Base-by-base conservation (phyloP, 2,329 filamentous ascomycete species). In the Ascocoryne sarcoides region DNA sequence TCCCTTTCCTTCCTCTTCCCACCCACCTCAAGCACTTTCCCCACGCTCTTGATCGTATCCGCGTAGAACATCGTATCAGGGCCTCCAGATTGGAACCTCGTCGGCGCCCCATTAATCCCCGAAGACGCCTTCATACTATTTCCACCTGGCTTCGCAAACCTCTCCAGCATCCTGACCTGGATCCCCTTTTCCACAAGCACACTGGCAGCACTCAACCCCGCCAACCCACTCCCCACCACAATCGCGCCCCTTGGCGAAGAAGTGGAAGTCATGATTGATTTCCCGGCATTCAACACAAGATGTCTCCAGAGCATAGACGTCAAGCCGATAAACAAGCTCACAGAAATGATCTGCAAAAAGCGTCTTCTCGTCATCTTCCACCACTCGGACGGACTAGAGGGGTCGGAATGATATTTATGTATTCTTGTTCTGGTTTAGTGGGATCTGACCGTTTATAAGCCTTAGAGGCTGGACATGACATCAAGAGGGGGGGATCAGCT, bases 51-150 rank as follows among this genome's bases (percentile, higher is more conserved):
- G 5, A 76, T 50, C 0, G 77, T 79, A 56, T 81, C 76, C 18
- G 63, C 56, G 48, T 67, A 71, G 50, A 79, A 80, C 0, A 1
- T 60, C 54, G 32, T 69, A 64, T 16, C 53, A 12, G 23, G 23
- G 23, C 7, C 7, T 39, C 2, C 59, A 9, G 58, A 56, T 53
- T 82, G 78, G 46, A 73, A 79, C 3, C 63, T 64, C 0, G 77
- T 81, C 0, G 68, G 67, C 0, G 75, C 75, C 5, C 75, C 77
- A 48, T 79, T 81, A 58, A 82, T 82, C 0, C 76, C 77, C 0
- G 76, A 80, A 0, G 76, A 81, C 0, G 77, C 77, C 59, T 82
- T 82, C 59, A 82, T 79, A 51, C 69, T 75, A 52, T 82, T 81
- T 2, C 76, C 76, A 26, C 77, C 77, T 0, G 76, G 73, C 51